Percentiles rank a stretch among this genome's conserved stretches.
Conservation (phyloP, 2,329 filamentous ascomycete species). For the Fusarium mangiferae region DNA sequence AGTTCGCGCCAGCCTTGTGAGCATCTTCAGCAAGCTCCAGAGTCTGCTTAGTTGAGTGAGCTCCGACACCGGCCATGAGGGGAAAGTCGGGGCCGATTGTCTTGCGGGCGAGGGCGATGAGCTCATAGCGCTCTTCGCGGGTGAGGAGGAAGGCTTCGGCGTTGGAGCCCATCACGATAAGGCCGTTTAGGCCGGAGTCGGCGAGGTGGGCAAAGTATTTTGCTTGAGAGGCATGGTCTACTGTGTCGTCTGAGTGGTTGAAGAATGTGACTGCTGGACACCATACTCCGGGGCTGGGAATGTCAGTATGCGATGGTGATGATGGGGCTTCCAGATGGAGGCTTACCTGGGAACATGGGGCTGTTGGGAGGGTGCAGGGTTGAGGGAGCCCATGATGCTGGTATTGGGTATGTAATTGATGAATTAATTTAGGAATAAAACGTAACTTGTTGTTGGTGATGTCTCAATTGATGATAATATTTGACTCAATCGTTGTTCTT, state of each 20-base stretch:
- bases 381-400: slow-evolving; percentile 30
- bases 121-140: slow-evolving; percentile 65
- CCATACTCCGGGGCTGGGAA: slow-evolving; percentile 51
- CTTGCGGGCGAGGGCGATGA: slow-evolving; percentile 73
- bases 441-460: not conserved
- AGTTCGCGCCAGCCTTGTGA: slow-evolving; percentile 68
- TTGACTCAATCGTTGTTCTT: slow-evolving; percentile 10
- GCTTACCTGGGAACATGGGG: not conserved
- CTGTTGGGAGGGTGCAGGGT: slow-evolving; percentile 9
- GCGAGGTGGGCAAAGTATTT: slow-evolving; percentile 64
- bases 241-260: slow-evolving; percentile 58
- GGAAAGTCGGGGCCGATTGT: slow-evolving; percentile 88
- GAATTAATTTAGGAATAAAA: no score
- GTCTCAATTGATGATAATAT: not conserved
- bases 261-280: slow-evolving; percentile 66
- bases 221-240: slow-evolving; percentile 59
- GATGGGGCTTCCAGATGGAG: not conserved
- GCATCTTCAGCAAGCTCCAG: slow-evolving; percentile 70
- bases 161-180: slow-evolving; percentile 66
- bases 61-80: slow-evolving; percentile 77
- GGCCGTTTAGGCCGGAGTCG: slow-evolving; percentile 59
- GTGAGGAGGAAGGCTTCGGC: slow-evolving; percentile 67
- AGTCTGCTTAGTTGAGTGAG: slow-evolving; percentile 72
- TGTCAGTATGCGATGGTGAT: not conserved
- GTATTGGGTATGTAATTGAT: not conserved